These are phyloP conservation scores for Colletotrichum incanum DNA, from an alignment of 2,329 filamentous ascomycete genomes.

Conservation along the genomic window DNA sequence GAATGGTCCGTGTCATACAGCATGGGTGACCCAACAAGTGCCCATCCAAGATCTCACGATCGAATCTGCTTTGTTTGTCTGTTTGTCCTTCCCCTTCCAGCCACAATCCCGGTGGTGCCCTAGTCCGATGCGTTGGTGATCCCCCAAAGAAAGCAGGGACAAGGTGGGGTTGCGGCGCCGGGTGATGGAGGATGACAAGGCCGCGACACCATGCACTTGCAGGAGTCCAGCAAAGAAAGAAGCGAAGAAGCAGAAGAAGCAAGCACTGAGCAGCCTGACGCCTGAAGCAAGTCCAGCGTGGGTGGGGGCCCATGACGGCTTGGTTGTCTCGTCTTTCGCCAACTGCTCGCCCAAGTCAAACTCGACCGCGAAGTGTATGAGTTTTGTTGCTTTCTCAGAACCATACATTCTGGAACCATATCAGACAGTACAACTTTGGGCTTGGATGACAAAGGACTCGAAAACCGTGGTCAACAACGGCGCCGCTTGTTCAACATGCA, in stretches of 20 bases:
- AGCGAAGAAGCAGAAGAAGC: constrained; percentile 1
- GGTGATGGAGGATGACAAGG: constrained; percentile 9
- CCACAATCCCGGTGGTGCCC: constrained; percentile 10
- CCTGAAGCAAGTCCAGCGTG: constrained; percentile 22
- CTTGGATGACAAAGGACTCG: neutral
- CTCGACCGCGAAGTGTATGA: neutral
- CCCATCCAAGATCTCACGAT: neutral
- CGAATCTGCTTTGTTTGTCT: constrained; percentile 10
- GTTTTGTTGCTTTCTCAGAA: neutral
- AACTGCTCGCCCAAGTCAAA: constrained; percentile 12
- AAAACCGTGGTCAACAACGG: neutral
- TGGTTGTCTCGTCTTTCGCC: constrained; percentile 18
- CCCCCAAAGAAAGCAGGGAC: constrained; percentile 23
- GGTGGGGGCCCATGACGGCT: constrained; percentile 3
- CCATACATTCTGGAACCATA: neutral
- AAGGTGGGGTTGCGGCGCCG: constrained; percentile 18
- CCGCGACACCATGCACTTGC: constrained; percentile 19
- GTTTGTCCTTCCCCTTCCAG: neutral
- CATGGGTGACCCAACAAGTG: neutral
- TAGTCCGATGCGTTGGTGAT: constrained; percentile 35
- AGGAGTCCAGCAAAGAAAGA: constrained; percentile 4
- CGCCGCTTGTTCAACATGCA: neutral
- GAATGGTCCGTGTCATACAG: neutral
- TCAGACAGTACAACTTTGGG: neutral
- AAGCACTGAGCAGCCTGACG: constrained; percentile 7